Base-by-base conservation (phyloP, 2,329 filamentous ascomycete genomes). In the Claviceps purpurea region DNA sequence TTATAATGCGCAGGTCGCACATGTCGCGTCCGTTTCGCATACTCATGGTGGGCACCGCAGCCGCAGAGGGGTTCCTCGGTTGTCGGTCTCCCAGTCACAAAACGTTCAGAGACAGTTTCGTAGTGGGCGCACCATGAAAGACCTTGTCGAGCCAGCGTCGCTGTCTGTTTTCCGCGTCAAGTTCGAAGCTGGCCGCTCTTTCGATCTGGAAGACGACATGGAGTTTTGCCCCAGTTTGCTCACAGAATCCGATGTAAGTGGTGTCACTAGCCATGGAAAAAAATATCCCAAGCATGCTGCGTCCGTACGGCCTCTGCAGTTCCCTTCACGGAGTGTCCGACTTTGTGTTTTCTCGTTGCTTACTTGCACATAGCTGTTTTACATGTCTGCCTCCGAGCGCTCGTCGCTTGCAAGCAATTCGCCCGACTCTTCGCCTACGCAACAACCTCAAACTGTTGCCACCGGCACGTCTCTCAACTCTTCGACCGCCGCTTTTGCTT, bases 321-420 rank as follows among this genome's bases (percentile, higher is more conserved):
- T 22, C 20, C 39, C 7, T 4, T 49, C 7, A 18, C 47, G 2
- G 26, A 22, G 22, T 43, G 6, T 62, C 64, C 68, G 60, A 68
- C 64, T 57, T 71, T 10, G 60, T 66, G 24, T 54, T 57, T 57
- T 57, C 20, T 44, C 13, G 7, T 30, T 45, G 16, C 20, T 45
- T 26, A 13, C 13, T 56, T 56, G 38, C 58, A 57, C 58, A 66
- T 73, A 96, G 87, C 75, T 94, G 66, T 85, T 90, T 62, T 95
- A 89, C 52, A 95, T 96, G 59, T 87, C 91, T 55, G 82, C 85
- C 39, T 96, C 93, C 55, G 93, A 98, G 72, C 87, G 90, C 58
- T 96, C 91, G 5, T 97, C 93, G 52, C 75, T 96, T 58, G 93
- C 91, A 47, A 96, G 90, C 72, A 90, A 89, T 62, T 97, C 93